Base-by-base conservation (phyloP, 2,329 filamentous ascomycete species). In the Alternaria sp. region DNA sequence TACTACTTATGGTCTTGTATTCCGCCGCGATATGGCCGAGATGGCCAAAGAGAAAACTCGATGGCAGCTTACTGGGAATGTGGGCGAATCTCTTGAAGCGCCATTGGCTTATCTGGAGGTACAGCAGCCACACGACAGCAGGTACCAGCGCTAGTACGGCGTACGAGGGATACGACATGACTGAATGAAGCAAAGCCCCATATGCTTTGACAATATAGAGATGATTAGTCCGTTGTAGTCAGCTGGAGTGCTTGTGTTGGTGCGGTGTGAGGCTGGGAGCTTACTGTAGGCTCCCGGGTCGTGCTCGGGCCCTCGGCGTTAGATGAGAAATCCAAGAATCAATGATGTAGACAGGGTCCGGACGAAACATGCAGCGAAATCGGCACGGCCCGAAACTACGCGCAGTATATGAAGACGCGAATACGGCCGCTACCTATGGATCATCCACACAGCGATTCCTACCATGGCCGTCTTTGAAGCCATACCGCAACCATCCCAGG, bases 41-140 rank as follows among this genome's bases (percentile, higher is more conserved):
- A 57, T 77, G 67, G 0, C 77, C 77, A 21, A 73, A 32, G n/a
- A 77, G 52, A 2, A 79, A 59, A 25, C 72, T 73, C 9, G 61
- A 63, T 6, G 72, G 61, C 30, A 72, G 55, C 12, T 59, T 49
- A 17, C 69, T 62, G 12, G 70, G 76, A 13, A 77, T 68, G 36
- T 75, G 60, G 4, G 61, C 67, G 54, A 69, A 77, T 21, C 54
- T 67, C 13, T 69, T 67, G 63, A 70, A 77, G 15, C 77, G 74
- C 68, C 73, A 78, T 53, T 66, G 68, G 15, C 65, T 57, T 6
- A 77, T 32, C 46, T 66, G 63, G 9, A 58, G 54, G 49, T 76
- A 77, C 5, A 75, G 23, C 36, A 63, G 59, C 62, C 64, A 74
- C 5, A 57, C 32, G 2, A 76, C 15, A 12, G 69, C 57, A 3